These are phyloP conservation scores for Cladosporium sp. DNA, from an alignment of 2,329 filamentous ascomycete species.

Conservation along the genomic window DNA sequence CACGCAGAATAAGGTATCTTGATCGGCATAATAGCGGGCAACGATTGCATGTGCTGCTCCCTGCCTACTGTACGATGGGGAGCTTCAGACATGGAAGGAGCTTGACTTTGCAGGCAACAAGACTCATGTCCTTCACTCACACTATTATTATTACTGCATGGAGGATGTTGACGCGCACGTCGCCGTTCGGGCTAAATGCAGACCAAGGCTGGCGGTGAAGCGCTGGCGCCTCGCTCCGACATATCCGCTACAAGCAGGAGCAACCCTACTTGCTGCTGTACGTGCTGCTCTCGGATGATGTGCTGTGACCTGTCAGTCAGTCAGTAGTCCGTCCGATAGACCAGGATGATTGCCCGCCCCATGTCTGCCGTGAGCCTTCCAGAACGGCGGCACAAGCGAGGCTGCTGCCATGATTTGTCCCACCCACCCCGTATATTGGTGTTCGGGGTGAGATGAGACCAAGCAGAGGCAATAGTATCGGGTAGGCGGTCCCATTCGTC, in stretches of 20 bases:
- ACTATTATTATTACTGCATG: background rate
- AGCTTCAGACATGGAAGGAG: background rate
- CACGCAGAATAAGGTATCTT: background rate
- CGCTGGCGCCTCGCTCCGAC: conserved; percentile 15
- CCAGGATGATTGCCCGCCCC: background rate
- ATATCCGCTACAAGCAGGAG: background rate
- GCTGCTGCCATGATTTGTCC: background rate
- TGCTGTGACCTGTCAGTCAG: background rate
- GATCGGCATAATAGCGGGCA: conserved; percentile 15
- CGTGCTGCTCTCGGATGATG: background rate
- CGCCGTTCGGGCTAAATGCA: conserved; percentile 8
- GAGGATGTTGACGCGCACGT: conserved; percentile 9
- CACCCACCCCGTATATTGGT: background rate
- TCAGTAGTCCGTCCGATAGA: background rate
- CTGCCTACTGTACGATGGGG: conserved; percentile 6
- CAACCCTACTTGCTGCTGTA: background rate
- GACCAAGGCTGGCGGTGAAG: conserved; percentile 12
- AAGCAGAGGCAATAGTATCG: conserved; percentile 9
- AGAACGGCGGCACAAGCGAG: conserved; percentile 3
- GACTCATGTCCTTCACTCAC: background rate
- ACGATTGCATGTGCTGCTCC: conserved; percentile 7
- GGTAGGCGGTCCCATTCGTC: conserved; percentile 10
- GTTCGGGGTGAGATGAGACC: conserved; percentile 13
- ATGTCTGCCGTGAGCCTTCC: conserved; percentile 7
- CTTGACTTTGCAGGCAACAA: background rate